These are phyloP conservation scores for Ceratocystis cacaofunesta DNA, from an alignment of 2,329 filamentous ascomycete genomes.

Conservation along the genomic window DNA sequence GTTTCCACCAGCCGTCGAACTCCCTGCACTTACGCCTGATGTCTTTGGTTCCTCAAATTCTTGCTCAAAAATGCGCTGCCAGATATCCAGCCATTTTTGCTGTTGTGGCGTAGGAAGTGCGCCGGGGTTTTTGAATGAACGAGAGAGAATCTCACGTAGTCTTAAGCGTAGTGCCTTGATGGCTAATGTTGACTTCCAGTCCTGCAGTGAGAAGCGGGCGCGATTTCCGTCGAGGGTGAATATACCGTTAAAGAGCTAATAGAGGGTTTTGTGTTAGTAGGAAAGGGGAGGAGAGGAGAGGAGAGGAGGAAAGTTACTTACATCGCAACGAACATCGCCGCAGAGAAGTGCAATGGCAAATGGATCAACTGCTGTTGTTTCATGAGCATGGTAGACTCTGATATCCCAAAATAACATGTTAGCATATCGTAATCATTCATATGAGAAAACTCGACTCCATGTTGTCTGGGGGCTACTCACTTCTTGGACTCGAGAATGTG, in stretches of 20 bases:
- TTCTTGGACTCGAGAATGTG: conserved; percentile 89
- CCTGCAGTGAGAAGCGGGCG: conserved; percentile 63
- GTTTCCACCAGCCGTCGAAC: background rate
- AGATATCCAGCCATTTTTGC: conserved; percentile 58
- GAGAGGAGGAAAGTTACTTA: conserved; percentile 27
- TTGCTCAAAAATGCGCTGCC: conserved; percentile 48
- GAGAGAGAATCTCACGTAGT: conserved; percentile 59
- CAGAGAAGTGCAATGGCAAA: conserved; percentile 74
- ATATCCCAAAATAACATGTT: conserved; percentile 16
- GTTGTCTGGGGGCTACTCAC: conserved; percentile 30
- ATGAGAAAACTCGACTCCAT: background rate
- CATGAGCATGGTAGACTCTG: conserved; percentile 75
- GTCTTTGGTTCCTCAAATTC: conserved; percentile 14
- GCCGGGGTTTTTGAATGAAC: conserved; percentile 53
- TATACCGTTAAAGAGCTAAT: conserved; percentile 69
- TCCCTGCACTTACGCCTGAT: background rate
- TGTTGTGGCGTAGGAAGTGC: conserved; percentile 50
- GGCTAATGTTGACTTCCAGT: conserved; percentile 86
- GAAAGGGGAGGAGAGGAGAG: background rate
- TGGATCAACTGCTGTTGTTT: conserved; percentile 66
- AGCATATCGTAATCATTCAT: background rate
- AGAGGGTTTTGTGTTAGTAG: conserved; percentile 5
- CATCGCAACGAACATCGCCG: conserved; percentile 77
- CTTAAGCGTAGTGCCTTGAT: conserved; percentile 64
- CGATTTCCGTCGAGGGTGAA: conserved; percentile 78